Conservation (phyloP, 768 basidiomycete species). For the Pisolithus orientalis region DNA sequence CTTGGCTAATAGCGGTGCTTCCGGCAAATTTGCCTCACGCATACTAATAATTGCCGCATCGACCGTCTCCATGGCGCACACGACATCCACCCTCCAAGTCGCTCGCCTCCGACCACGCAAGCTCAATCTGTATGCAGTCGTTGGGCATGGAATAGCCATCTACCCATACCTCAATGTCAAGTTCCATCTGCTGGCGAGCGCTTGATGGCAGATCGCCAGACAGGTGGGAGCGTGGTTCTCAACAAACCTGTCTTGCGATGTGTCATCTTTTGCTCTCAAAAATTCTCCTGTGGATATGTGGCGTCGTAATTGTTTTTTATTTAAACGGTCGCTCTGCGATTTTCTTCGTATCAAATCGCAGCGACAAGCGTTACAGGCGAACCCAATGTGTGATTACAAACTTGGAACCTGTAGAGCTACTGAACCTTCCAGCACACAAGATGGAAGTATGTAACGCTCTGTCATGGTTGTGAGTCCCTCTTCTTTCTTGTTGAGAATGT, state of each 20-base stretch:
- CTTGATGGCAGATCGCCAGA: neutral
- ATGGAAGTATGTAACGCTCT: too few species aligned
- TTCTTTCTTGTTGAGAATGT: too few species aligned
- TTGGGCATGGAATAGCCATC: neutral
- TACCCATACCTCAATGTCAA: neutral
- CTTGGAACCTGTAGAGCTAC: too few species aligned
- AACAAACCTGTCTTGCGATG: slow-evolving; percentile 20
- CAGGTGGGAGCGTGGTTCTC: slow-evolving; percentile 34
- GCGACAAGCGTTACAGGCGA: too few species aligned
- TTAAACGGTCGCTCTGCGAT: too few species aligned
- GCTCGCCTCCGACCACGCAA: neutral
- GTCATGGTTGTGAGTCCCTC: too few species aligned
- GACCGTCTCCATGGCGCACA: neutral
- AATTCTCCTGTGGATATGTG: too few species aligned
- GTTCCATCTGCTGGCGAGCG: neutral
- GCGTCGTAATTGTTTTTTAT: too few species aligned
- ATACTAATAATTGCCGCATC: slow-evolving; percentile 37
- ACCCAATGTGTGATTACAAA: too few species aligned
- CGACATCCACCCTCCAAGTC: neutral
- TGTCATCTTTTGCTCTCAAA: neutral
- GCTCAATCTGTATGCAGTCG: neutral
- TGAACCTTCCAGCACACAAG: too few species aligned
- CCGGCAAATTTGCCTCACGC: slow-evolving; percentile 14
- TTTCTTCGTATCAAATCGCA: too few species aligned
- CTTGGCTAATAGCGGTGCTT: slow-evolving; percentile 9